phyloP scores from a whole-genome alignment of 1,139 yeast species.

The Debaryomyces sp. region DNA sequence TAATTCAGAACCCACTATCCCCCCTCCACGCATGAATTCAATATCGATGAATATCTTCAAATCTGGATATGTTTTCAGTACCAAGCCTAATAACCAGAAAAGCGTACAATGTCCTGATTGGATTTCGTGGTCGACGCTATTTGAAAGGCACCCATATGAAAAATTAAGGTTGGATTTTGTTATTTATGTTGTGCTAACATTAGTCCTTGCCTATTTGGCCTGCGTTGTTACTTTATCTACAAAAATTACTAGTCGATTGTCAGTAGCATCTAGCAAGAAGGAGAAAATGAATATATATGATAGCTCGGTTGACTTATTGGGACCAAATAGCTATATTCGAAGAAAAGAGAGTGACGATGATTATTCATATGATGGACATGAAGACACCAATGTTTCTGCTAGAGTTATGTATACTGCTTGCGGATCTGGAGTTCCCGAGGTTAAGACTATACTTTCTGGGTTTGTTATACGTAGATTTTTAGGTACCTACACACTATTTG shows the following conservation, averaged over 20 bases:
- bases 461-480: slow-evolving; percentile 57
- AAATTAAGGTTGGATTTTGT: slow-evolving; percentile 30
- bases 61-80: slow-evolving; percentile 21
- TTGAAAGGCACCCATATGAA: slow-evolving; percentile 24
- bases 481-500: slow-evolving; percentile 56
- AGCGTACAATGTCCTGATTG: slow-evolving; percentile 38
- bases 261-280: background rate
- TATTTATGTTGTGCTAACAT: slow-evolving; percentile 44
- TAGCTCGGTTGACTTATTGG: background rate
- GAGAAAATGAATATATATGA: background rate
- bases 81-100: slow-evolving; percentile 3
- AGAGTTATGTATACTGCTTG: slow-evolving; percentile 54
- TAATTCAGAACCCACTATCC: background rate
- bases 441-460: slow-evolving; percentile 58
- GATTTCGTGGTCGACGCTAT: slow-evolving; percentile 48
- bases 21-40: background rate
- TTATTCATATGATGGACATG: background rate
- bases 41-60: slow-evolving; percentile 22
- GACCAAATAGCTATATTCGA: background rate
- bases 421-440: slow-evolving; percentile 72
- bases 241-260: slow-evolving; percentile 31
- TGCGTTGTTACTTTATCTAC: slow-evolving; percentile 54
- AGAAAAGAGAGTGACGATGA: slow-evolving; percentile 4
- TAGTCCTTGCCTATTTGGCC: slow-evolving; percentile 48
- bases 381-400: slow-evolving; percentile 10